phyloP scores from a whole-genome alignment of 176 grass and related monocot genomes.

The Alloteropsis semialata region DNA sequence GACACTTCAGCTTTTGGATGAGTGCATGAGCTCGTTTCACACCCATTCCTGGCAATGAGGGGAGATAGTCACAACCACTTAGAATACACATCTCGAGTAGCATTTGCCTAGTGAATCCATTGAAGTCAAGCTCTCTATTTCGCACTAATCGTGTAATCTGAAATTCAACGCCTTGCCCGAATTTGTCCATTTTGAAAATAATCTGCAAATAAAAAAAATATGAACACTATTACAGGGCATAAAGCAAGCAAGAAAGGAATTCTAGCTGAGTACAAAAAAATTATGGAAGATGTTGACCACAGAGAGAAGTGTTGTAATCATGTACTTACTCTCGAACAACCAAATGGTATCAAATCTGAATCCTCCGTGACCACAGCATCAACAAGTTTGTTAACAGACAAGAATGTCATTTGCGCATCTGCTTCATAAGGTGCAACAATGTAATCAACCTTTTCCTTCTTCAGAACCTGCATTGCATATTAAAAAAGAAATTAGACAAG shows the following conservation, averaged over 20 bases:
- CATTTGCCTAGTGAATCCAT: constrained; percentile 89
- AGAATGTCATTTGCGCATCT: constrained; percentile 95
- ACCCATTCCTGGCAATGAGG: constrained; percentile 93
- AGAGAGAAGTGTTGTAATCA: constrained; percentile 12
- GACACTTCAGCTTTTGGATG: constrained; percentile 70
- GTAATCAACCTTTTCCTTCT: constrained; percentile 86
- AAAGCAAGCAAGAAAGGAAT: not conserved
- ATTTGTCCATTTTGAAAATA: constrained; percentile 99
- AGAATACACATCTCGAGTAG: constrained; percentile 99
- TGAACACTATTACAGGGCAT: not conserved
- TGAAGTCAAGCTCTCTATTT: constrained; percentile 83
- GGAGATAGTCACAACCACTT: constrained; percentile 97
- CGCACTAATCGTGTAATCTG: constrained; percentile 54
- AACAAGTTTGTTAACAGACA: constrained; percentile 92
- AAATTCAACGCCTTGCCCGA: constrained; percentile 91
- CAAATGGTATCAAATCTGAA: constrained; percentile 98
- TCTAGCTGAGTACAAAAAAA: not conserved
- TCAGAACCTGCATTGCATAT: constrained; percentile 64
- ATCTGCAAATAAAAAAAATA: constrained; percentile 45
- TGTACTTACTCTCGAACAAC: constrained; percentile 87
- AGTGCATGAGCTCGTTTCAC: constrained; percentile 88
- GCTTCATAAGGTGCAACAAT: constrained; percentile 98
- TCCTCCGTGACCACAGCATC: constrained; percentile 96
- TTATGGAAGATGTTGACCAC: not conserved
- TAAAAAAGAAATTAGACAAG: constrained; percentile 6